Evolutionary conservation across 1,284 basidiomycete species (phyloP), one percentile per base, ranked within the genome.

Genomic region (Mrakiaceae sp.): DNA sequence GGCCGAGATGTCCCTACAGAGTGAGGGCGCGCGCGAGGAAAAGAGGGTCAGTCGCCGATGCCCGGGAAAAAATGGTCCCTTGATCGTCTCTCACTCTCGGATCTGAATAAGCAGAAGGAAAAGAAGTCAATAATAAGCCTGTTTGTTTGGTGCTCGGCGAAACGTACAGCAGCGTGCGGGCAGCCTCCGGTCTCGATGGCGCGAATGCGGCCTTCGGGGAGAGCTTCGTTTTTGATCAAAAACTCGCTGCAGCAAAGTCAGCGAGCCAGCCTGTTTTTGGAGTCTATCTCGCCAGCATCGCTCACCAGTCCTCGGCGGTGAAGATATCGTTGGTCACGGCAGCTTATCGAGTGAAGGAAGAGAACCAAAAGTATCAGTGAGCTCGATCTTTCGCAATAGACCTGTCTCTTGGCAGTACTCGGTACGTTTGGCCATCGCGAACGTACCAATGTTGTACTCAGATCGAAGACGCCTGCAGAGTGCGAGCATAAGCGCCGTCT

Each of bases 261-360:
- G 44, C 5, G 16, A n/a, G 42, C 71, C 27, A 27, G 27, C 27
- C 27, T 27, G 27, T 27, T 27, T 27, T 27, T 27, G 27, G 27
- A 27, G 27, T 27, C 27, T 27, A 27, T 27, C 27, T 27, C 27
- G 27, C 27, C 27, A 27, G 27, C 27, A 27, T 27, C 27, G 58
- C 62, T n/a, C n/a, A 63, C 63, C 61, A 63, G 50, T 66, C 65
- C 53, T 66, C 65, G 40, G 87, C 83, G 51, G 95, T 98, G 77
- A 97, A 96, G 73, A 97, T 97, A 76, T 97, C 93, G 76, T 97
- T 97, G 8, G 93, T 96, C 14, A 94, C 89, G 3, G 90, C 90
- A 46, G 88, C 91, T 95, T 27, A 27, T 27, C 27, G 27, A 27
- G 27, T 27, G 27, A 27, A 27, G 27, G 27, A 27, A 27, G 27